Evolutionary conservation across 768 basidiomycete species (phyloP).

Genomic region (Krasilnikovozyma curviuscula): DNA sequence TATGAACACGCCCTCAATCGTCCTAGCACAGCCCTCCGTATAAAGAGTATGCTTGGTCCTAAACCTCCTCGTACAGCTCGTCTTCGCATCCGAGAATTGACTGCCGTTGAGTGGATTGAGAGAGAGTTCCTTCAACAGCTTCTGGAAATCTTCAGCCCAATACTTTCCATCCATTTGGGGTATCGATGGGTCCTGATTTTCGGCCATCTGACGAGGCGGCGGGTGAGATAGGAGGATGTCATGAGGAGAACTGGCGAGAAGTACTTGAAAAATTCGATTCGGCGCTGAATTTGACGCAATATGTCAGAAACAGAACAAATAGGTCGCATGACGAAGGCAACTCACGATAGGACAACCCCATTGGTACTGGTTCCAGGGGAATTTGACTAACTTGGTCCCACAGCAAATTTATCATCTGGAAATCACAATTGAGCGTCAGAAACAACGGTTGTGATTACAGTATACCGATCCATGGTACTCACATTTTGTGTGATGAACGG

Average conservation of each 20-base stretch:
- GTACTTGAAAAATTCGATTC: slow-evolving; percentile 56
- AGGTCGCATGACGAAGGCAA: not conserved
- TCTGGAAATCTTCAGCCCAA: slow-evolving; percentile 21
- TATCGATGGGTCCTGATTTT: slow-evolving; percentile 1
- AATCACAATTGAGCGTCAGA: too few relatives aligned
- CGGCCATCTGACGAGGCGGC: slow-evolving; percentile 24
- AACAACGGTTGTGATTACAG: too few relatives aligned
- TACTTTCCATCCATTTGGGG: slow-evolving; percentile 21
- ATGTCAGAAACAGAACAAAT: not conserved
- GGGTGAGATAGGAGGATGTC: slow-evolving; percentile 57
- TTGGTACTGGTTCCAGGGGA: slow-evolving; percentile 10
- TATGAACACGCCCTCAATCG: slow-evolving; percentile 24
- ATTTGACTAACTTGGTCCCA: slow-evolving; percentile 16
- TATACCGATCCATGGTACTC: too few relatives aligned
- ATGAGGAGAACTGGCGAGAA: slow-evolving; percentile 41
- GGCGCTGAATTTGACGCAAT: too few relatives aligned
- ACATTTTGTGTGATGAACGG: too few relatives aligned
- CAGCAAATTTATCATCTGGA: slow-evolving; percentile 23
- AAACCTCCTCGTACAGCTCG: slow-evolving; percentile 25
- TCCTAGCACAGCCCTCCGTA: slow-evolving; percentile 22
- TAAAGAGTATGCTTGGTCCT: slow-evolving; percentile 22
- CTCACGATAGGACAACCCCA: slow-evolving; percentile 15
- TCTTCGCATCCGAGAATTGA: slow-evolving; percentile 17
- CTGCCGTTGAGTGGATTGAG: slow-evolving; percentile 20
- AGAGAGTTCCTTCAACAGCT: slow-evolving; percentile 22